These are phyloP conservation scores for Pezicula neosporulosa DNA, from an alignment of 2,329 filamentous ascomycete genomes.

Conservation along the genomic window DNA sequence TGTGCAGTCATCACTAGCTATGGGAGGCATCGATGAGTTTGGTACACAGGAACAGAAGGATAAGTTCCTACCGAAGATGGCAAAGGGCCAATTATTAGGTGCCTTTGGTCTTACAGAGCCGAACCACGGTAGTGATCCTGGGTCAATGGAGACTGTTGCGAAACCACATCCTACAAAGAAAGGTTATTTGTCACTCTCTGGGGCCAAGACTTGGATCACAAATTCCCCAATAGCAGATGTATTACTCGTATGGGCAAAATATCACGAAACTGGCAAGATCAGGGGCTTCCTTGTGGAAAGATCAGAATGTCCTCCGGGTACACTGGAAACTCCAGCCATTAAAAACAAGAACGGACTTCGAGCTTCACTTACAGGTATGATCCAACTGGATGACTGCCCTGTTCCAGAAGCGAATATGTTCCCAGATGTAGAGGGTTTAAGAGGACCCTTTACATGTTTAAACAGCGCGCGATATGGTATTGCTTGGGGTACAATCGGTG, in stretches of 20 bases:
- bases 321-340: conserved; percentile 85
- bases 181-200: conserved; percentile 75
- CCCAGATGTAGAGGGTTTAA: conserved; percentile 80
- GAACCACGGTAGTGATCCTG: conserved; percentile 89
- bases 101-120: conserved; percentile 91
- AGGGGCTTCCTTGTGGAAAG: conserved; percentile 88
- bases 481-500: conserved; percentile 88
- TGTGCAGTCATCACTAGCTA: conserved; percentile 87
- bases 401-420: conserved; percentile 93
- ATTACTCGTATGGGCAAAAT: conserved; percentile 87
- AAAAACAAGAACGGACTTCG: conserved; percentile 94
- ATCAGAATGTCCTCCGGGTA: conserved; percentile 78
- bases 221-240: conserved; percentile 89
- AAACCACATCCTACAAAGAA: conserved; percentile 80
- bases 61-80: conserved; percentile 74
- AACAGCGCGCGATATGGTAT: conserved; percentile 95
- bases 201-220: conserved; percentile 92
- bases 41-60: conserved; percentile 86
- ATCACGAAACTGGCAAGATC: conserved; percentile 89
- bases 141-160: conserved; percentile 86
- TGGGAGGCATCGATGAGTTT: conserved; percentile 89
- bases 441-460: conserved; percentile 87
- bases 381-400: conserved; percentile 87
- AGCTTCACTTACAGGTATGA: conserved; percentile 96
- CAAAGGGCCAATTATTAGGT: conserved; percentile 76